Evolutionary conservation across 106 monocot species (phyloP).

Genomic region (Posidonia australis): DNA sequence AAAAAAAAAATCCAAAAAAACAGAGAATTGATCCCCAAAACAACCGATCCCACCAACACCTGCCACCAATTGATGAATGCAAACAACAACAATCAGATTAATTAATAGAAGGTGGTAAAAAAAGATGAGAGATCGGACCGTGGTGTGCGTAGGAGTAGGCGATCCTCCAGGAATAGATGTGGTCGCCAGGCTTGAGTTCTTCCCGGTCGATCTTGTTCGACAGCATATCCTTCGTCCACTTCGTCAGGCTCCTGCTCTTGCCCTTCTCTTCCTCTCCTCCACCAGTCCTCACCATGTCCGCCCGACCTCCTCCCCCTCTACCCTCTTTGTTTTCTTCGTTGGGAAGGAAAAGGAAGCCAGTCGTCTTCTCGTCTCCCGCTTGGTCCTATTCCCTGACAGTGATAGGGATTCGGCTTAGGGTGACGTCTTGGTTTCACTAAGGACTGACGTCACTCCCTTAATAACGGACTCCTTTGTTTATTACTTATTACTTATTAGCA

Average conservation of each 20-base stretch:
- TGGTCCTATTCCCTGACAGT: no score
- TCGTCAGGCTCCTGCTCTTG: no score
- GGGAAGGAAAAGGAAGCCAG: no score
- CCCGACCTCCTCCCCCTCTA: not conserved
- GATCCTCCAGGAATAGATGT: slow-evolving; percentile 67
- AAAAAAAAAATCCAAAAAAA: not conserved
- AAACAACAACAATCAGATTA: not conserved
- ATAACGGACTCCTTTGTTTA: no score
- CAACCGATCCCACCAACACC: no score
- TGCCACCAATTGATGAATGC: no score
- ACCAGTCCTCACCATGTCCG: not conserved
- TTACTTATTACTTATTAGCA: no score
- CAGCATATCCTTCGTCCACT: slow-evolving; percentile 33
- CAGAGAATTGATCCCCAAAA: no score
- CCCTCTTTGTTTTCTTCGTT: not conserved
- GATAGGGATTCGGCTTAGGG: no score
- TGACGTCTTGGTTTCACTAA: no score
- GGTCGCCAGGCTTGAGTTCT: slow-evolving; percentile 54
- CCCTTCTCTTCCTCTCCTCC: not conserved
- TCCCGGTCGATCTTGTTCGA: slow-evolving; percentile 38
- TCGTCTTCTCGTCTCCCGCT: no score
- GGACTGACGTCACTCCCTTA: no score
- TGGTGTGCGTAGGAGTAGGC: slow-evolving; percentile 70
- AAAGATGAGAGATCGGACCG: slow-evolving; percentile 9
- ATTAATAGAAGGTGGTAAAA: not conserved